Evolutionary conservation across 768 basidiomycete genomes (phyloP).

Genomic region (Mycena latifolia): DNA sequence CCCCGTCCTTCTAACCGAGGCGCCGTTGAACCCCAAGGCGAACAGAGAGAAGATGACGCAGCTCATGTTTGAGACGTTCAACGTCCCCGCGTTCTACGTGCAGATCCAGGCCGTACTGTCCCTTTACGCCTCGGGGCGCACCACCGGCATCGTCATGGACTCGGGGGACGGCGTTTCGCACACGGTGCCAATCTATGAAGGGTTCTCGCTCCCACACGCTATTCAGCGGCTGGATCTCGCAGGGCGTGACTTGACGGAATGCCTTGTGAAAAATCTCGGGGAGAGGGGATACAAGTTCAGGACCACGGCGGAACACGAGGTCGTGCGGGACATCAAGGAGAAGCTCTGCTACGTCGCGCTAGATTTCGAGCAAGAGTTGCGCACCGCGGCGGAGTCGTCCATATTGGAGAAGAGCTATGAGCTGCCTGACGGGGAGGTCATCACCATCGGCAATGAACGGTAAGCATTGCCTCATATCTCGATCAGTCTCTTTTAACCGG

Average conservation of each 20-base stretch:
- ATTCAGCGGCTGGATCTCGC: slow-evolving; percentile 75
- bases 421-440: slow-evolving; percentile 64
- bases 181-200: slow-evolving; percentile 81
- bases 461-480: not conserved
- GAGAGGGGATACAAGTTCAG: slow-evolving; percentile 83
- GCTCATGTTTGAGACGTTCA: slow-evolving; percentile 86
- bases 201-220: slow-evolving; percentile 76
- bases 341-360: slow-evolving; percentile 49
- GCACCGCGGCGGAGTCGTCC: slow-evolving; percentile 22
- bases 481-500: not conserved
- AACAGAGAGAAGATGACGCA: slow-evolving; percentile 81
- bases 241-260: slow-evolving; percentile 72
- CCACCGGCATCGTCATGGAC: slow-evolving; percentile 74
- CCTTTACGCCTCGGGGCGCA: slow-evolving; percentile 76
- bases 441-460: slow-evolving; percentile 81
- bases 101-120: slow-evolving; percentile 78
- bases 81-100: slow-evolving; percentile 79
- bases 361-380: slow-evolving; percentile 31
- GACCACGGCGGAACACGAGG: slow-evolving; percentile 79
- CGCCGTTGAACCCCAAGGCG: slow-evolving; percentile 79
- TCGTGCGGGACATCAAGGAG: slow-evolving; percentile 86
- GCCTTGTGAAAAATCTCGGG: slow-evolving; percentile 68
- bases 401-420: slow-evolving; percentile 56
- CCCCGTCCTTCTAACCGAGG: slow-evolving; percentile 78
- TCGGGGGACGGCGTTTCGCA: slow-evolving; percentile 58